Evolutionary conservation across 1,284 basidiomycete genomes (phyloP).

Genomic region (Ganoderma boninense): DNA sequence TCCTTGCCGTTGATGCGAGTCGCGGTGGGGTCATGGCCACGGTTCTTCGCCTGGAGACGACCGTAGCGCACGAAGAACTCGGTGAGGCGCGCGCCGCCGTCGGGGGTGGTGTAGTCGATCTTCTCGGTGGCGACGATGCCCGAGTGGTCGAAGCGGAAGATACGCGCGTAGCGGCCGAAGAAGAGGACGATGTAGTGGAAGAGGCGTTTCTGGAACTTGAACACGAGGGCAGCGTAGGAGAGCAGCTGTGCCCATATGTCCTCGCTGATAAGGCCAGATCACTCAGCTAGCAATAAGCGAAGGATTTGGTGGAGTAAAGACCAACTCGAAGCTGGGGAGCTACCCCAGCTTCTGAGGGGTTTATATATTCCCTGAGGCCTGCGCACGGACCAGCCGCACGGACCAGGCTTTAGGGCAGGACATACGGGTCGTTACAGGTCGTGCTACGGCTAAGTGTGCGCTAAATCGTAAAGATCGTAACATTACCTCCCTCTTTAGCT

Average conservation of each 20-base stretch:
- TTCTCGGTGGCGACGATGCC: constrained; percentile 17
- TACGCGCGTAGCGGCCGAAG: constrained; percentile 19
- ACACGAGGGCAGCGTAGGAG: constrained; percentile 13
- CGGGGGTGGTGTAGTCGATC: constrained; percentile 19
- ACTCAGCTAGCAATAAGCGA: too few species aligned
- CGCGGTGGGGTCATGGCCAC: constrained; percentile 23
- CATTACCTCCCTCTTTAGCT: too few species aligned
- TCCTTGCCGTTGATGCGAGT: not conserved
- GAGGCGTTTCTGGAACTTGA: constrained; percentile 17
- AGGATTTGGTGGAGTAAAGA: too few species aligned
- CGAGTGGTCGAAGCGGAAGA: constrained; percentile 23
- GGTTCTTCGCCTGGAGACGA: not conserved
- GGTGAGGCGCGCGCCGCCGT: not conserved
- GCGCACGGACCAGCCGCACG: too few species aligned
- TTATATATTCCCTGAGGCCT: too few species aligned
- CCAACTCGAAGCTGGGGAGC: too few species aligned
- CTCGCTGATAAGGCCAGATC: not conserved
- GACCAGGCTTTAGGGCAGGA: too few species aligned
- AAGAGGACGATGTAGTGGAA: constrained; percentile 19
- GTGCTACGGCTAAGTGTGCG: too few species aligned
- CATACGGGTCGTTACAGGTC: too few species aligned
- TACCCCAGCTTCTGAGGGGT: too few species aligned
- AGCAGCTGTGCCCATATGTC: constrained; percentile 16
- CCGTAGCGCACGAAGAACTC: constrained; percentile 15
- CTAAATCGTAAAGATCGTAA: too few species aligned